Percentiles rank a stretch among this genome's conserved stretches.
Evolutionary conservation across 1,284 basidiomycete species (phyloP).

Genomic region (Cryptococcus sp.): DNA sequence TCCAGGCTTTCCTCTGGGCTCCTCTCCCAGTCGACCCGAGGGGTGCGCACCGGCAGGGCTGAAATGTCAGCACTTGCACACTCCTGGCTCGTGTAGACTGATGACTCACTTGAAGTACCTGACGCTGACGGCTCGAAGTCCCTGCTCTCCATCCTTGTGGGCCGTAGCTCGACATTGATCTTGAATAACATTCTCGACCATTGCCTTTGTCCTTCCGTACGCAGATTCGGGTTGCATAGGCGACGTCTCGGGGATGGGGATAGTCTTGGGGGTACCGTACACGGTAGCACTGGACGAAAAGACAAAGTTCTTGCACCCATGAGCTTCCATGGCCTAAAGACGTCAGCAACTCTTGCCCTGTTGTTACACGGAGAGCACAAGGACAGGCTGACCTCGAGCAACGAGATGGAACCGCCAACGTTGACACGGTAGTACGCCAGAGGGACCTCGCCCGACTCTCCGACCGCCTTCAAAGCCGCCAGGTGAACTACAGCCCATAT

Average conservation of each 20-base stretch:
- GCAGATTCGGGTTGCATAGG: constrained; percentile 83
- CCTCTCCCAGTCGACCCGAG: constrained; percentile 92
- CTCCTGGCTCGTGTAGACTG: background rate
- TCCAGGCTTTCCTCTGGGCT: constrained; percentile 88
- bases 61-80: constrained; percentile 1
- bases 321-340: constrained; percentile 73
- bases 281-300: constrained; percentile 99
- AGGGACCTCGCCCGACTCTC: constrained; percentile 93
- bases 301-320: constrained; percentile 76
- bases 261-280: constrained; percentile 85
- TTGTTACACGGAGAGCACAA: background rate
- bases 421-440: constrained; percentile 90
- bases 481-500: constrained; percentile 97
- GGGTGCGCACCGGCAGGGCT: constrained; percentile 96
- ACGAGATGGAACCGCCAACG: constrained; percentile 72
- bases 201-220: constrained; percentile 93
- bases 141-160: constrained; percentile 14
- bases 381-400: constrained; percentile 53
- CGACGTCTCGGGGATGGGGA: constrained; percentile 93
- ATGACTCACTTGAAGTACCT: constrained; percentile 92
- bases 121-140: constrained; percentile 39
- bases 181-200: constrained; percentile 85
- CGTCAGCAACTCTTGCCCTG: background rate
- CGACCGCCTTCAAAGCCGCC: constrained; percentile 96
- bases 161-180: constrained; percentile 74